Evolutionary conservation across 495 filamentous ascomycete genomes (phyloP), one percentile per base, ranked within the genome.

Genomic region (Echria macrotheca): DNA sequence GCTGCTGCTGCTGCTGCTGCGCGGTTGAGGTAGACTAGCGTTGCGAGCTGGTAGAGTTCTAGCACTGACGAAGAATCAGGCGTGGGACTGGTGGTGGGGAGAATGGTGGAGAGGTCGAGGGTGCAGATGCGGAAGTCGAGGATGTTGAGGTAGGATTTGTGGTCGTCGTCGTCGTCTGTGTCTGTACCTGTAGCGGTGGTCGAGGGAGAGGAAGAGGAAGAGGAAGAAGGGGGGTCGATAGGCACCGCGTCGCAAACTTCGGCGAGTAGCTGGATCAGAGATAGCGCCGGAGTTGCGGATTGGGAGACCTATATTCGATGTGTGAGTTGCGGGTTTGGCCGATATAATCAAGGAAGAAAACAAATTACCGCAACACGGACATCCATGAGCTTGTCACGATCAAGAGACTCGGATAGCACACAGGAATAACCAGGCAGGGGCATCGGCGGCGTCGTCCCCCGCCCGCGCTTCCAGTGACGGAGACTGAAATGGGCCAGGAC

Each of bases 401-500:
- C n/a, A n/a, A n/a, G n/a, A n/a, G n/a, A n/a, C n/a, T n/a, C n/a
- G n/a, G n/a, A n/a, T n/a, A n/a, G n/a, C n/a, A n/a, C n/a, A n/a
- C n/a, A n/a, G n/a, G n/a, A n/a, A n/a, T n/a, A n/a, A n/a, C n/a
- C n/a, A n/a, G n/a, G n/a, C n/a, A n/a, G n/a, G n/a, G n/a, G n/a
- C n/a, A n/a, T n/a, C n/a, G n/a, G n/a, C n/a, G n/a, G n/a, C n/a
- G n/a, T n/a, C n/a, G n/a, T n/a, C n/a, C n/a, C n/a, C n/a, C n/a
- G n/a, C n/a, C n/a, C 38, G 17, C 38, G 53, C 17, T 44, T 31
- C 67, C 67, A 70, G 47, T 68, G 59, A 21, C 49, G 51, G 8
- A 56, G 44, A 29, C 59, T 61, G 45, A 70, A 70, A 37, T 56
- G 56, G 8, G 57, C 55, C 19, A 65, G 50, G 5, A 68, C 63